Base-by-base conservation (phyloP, 345 rosid genomes). In the Atalantia buxifolia region DNA sequence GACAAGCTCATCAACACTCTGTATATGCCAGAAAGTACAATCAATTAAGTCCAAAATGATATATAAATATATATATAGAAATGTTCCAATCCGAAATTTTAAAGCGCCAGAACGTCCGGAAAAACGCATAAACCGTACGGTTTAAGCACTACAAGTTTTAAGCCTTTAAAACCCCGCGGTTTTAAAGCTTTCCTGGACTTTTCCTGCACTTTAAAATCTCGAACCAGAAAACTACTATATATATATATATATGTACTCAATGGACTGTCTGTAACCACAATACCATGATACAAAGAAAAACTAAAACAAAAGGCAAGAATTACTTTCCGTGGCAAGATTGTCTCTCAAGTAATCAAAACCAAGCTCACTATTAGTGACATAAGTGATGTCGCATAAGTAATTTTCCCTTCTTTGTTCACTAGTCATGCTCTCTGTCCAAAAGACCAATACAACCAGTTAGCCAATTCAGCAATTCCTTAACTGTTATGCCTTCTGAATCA, bases 291-390 rank as follows among this genome's bases (percentile, higher is more conserved):
- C 55, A 19, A 30, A 83, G 76, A 66, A 68, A 79, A 79, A 79
- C 28, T 31, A 77, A 77, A 56, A 79, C 21, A 84, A 75, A 87
- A 83, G 76, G 87, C 76, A 90, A 92, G 88, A 88, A 88, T 88
- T 93, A 93, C 97, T 95, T 92, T 93, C 99, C 97, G 94, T 93
- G 94, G 99, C 99, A 89, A 95, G 98, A 88, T 95, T 95, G 83
- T 95, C 99, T 86, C 99, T 90, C 84, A 95, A 85, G 78, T 80
- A 93, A 83, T 95, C 99, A 79, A 95, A 95, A 76, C 98, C 99
- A 79, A 95, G 96, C 88, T 95, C 98, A 76, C 99, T 93, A 69
- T 95, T 95, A 67, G 99, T 95, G 81, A 93, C 98, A 78, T 93
- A 95, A 2, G 99, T 93, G 63, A 95, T 91, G 83, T 95, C 99